Conservation (phyloP, 1,284 basidiomycete species). For the Exobasidium cylindrosporum region DNA sequence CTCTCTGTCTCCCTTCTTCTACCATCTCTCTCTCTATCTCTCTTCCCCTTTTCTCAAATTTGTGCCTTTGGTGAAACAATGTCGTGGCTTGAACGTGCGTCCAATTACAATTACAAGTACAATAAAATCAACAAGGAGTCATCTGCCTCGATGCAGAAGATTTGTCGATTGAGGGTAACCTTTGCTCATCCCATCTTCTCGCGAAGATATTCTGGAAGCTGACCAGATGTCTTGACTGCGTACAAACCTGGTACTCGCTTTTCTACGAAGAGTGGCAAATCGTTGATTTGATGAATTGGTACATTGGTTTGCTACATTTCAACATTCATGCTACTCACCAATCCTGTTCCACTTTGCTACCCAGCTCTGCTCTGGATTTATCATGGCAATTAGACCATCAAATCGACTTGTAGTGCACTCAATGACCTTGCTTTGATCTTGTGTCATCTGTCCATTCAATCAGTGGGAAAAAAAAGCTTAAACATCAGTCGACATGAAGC, state of each 20-base stretch:
- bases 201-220: constrained; percentile 33
- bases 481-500: neutral
- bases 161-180: no score
- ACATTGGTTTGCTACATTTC: no score
- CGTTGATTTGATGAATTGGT: neutral
- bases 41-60: no score
- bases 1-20: no score
- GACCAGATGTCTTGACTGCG: constrained; percentile 51
- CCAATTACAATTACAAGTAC: no score
- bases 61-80: no score
- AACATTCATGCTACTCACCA: no score
- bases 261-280: constrained; percentile 29
- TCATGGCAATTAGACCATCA: constrained; percentile 85
- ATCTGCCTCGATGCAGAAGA: neutral
- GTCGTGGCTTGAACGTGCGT: no score
- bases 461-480: constrained; percentile 5
- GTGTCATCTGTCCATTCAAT: constrained; percentile 83
- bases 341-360: constrained; percentile 63
- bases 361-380: constrained; percentile 88
- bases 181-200: constrained; percentile 12
- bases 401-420: constrained; percentile 90
- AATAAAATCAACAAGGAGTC: neutral
- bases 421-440: constrained; percentile 75
- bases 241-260: constrained; percentile 52
- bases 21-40: no score